These are phyloP conservation scores for Cicer pinnatifidum DNA, from an alignment of 306 rosid species.

Conservation along the genomic window DNA sequence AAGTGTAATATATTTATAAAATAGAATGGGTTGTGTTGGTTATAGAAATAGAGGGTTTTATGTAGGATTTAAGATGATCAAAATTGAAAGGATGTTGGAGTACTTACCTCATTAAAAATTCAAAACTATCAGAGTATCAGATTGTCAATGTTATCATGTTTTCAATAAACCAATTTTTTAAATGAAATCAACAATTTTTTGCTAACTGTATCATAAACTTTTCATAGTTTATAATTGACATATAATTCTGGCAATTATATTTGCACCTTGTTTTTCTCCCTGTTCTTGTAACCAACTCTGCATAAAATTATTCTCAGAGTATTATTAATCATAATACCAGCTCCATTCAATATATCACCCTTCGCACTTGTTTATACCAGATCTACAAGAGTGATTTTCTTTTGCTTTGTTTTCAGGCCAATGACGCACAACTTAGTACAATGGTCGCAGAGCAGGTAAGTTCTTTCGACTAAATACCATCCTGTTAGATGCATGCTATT, in stretches of 20 bases:
- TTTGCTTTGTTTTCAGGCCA: constrained; percentile 68
- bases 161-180: not conserved
- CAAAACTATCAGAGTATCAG: not conserved
- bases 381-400: not conserved
- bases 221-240: not conserved
- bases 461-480: constrained; percentile 13
- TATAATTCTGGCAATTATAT: not conserved
- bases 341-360: too few relatives aligned
- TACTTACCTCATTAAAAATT: not conserved
- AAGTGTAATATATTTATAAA: not conserved
- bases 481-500: not conserved
- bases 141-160: constrained; percentile 4
- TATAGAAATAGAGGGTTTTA: not conserved
- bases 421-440: constrained; percentile 98
- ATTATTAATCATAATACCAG: too few relatives aligned
- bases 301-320: too few relatives aligned
- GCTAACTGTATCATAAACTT: not conserved
- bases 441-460: constrained; percentile 95
- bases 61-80: not conserved
- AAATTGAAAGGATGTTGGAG: not conserved
- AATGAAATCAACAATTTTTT: not conserved
- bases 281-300: too few relatives aligned
- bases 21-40: not conserved
- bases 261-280: not conserved
- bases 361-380: too few relatives aligned